Evolutionary conservation across 75 land plant genomes (phyloP).

Genomic region (Cupressus sempervirens): DNA sequence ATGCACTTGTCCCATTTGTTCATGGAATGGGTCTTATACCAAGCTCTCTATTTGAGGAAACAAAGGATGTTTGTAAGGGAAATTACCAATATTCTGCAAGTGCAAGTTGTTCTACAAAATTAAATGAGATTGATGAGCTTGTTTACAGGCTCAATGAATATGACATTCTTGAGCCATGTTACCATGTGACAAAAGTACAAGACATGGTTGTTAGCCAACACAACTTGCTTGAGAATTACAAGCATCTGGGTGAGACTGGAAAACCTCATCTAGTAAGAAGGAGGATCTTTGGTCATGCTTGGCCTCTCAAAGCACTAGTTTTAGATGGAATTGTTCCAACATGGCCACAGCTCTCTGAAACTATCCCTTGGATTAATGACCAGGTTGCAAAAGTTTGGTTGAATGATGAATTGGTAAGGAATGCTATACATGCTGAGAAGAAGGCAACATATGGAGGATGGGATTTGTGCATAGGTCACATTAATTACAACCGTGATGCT

Average conservation of each 20-base stretch:
- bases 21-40: constrained; percentile 97
- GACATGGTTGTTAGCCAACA: constrained; percentile 8
- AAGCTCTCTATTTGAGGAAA: constrained; percentile 55
- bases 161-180: constrained; percentile 89
- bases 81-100: constrained; percentile 48
- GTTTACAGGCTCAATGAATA: constrained; percentile 55
- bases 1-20: constrained; percentile 88
- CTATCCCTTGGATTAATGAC: no score
- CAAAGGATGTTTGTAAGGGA: constrained; percentile 47
- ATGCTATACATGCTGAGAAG: no score
- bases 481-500: constrained; percentile 63
- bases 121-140: constrained; percentile 47
- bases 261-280: constrained; percentile 60
- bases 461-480: constrained; percentile 61
- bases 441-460: constrained; percentile 38
- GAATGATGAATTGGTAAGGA: no score
- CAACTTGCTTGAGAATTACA: constrained; percentile 62
- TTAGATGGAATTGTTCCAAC: constrained; percentile 61
- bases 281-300: constrained; percentile 88
- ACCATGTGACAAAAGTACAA: constrained; percentile 30
- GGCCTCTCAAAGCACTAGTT: constrained; percentile 65
- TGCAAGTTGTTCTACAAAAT: constrained; percentile 29
- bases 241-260: constrained; percentile 63
- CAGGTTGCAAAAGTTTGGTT: no score
- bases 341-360: constrained; percentile 71